phyloP scores from a whole-genome alignment of 2,329 filamentous ascomycete species.

The Erysiphe pulchra region DNA sequence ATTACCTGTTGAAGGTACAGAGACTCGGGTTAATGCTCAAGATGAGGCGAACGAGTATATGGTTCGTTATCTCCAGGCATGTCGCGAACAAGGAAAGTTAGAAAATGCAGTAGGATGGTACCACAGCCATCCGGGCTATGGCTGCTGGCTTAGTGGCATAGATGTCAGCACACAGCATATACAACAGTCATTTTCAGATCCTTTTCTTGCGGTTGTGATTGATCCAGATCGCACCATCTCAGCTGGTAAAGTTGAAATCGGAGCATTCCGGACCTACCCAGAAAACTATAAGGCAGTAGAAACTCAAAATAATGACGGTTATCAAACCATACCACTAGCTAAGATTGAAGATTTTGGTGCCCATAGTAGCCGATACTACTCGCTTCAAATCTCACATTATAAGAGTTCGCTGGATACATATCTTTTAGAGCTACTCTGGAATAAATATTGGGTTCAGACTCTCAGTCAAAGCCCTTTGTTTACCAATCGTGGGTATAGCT shows the following conservation, averaged over 20 bases:
- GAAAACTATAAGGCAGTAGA: constrained; percentile 37
- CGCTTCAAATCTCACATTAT: constrained; percentile 76
- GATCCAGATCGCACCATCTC: constrained; percentile 90
- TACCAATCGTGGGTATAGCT: constrained; percentile 79
- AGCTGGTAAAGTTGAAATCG: constrained; percentile 82
- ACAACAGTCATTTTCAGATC: constrained; percentile 69
- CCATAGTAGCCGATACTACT: constrained; percentile 74
- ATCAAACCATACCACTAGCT: constrained; percentile 60
- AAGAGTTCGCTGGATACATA: constrained; percentile 78
- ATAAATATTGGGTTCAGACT: constrained; percentile 98
- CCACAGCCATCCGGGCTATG: constrained; percentile 90
- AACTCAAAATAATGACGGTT: constrained; percentile 25
- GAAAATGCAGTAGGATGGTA: constrained; percentile 98
- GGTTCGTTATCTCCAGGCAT: constrained; percentile 55
- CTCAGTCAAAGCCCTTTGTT: constrained; percentile 75
- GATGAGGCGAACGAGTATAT: constrained; percentile 95
- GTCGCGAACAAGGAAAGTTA: constrained; percentile 48
- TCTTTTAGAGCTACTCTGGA: constrained; percentile 76
- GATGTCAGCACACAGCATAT: constrained; percentile 72
- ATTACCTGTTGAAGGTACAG: constrained; percentile 89
- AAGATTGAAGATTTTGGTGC: constrained; percentile 94
- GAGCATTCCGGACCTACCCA: constrained; percentile 81
- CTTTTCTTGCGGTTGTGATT: constrained; percentile 86
- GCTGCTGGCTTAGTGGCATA: constrained; percentile 92
- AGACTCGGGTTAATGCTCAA: constrained; percentile 90